Conservation (phyloP, 495 filamentous ascomycete genomes). For the Cercophora samala region DNA sequence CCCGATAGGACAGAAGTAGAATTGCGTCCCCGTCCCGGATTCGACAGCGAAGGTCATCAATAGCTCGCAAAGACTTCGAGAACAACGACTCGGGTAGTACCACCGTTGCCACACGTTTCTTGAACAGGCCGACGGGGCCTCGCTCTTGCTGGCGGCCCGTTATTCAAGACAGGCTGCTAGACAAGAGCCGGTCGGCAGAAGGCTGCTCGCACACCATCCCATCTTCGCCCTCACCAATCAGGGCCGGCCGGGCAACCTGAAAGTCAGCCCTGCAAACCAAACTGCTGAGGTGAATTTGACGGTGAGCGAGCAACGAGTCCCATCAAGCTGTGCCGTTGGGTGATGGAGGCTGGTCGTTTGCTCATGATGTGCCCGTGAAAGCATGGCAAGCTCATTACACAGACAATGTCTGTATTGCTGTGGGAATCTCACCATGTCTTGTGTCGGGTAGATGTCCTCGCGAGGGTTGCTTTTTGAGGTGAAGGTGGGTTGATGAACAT, state of each 20-base stretch:
- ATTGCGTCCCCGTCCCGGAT: neutral
- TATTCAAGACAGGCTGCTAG: neutral
- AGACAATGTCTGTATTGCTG: too few relatives aligned
- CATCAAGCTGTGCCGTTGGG: neutral
- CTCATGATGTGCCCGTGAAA: too few relatives aligned
- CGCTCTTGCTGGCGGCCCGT: neutral
- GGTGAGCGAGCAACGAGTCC: neutral
- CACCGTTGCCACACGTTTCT: neutral
- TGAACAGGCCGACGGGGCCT: neutral
- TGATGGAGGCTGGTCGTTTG: too few relatives aligned
- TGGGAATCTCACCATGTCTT: too few relatives aligned
- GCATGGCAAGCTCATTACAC: too few relatives aligned
- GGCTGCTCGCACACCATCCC: neutral
- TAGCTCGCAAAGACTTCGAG: neutral
- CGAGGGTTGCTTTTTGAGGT: neutral
- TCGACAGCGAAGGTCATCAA: too few relatives aligned
- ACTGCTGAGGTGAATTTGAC: neutral
- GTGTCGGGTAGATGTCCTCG: neutral
- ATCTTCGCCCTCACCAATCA: neutral
- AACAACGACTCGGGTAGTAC: neutral
- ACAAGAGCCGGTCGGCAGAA: neutral
- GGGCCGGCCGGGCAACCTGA: neutral
- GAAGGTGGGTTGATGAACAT: neutral
- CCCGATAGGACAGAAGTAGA: slow-evolving; percentile 1
- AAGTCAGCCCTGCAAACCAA: neutral